Evolutionary conservation across 2,329 filamentous ascomycete genomes (phyloP).

Genomic region (Sphaerulina vaccinii): DNA sequence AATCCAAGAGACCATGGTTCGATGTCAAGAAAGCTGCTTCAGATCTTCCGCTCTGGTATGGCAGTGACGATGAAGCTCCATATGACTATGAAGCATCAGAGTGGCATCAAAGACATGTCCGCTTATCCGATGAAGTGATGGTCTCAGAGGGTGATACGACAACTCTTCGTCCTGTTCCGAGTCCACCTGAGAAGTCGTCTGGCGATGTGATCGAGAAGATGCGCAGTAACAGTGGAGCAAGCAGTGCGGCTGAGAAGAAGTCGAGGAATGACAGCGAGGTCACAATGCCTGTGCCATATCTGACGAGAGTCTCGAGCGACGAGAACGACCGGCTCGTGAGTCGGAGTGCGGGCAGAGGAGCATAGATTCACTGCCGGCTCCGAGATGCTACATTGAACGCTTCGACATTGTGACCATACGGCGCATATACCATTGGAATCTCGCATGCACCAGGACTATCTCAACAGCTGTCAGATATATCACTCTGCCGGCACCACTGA

Average conservation of each 20-base stretch:
- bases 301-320: background rate
- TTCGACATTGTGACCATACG: background rate
- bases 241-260: conserved; percentile 11
- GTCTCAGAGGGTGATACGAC: conserved; percentile 29
- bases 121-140: conserved; percentile 32
- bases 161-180: conserved; percentile 21
- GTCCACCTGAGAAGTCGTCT: no score
- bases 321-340: background rate
- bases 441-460: no score
- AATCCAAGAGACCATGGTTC: conserved; percentile 51
- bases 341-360: conserved; percentile 5
- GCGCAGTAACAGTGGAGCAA: conserved; percentile 3
- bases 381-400: background rate
- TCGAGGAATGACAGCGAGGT: background rate
- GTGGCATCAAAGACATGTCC: conserved; percentile 38
- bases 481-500: no score
- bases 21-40: conserved; percentile 51
- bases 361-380: background rate
- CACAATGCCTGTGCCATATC: conserved; percentile 3
- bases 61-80: conserved; percentile 21
- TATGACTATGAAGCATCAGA: conserved; percentile 24
- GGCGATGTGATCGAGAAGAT: conserved; percentile 16
- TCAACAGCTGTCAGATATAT: no score
- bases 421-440: no score
- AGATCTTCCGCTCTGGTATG: conserved; percentile 50